phyloP scores from a whole-genome alignment of 306 rosid species.

The Rubus parviflorus region DNA sequence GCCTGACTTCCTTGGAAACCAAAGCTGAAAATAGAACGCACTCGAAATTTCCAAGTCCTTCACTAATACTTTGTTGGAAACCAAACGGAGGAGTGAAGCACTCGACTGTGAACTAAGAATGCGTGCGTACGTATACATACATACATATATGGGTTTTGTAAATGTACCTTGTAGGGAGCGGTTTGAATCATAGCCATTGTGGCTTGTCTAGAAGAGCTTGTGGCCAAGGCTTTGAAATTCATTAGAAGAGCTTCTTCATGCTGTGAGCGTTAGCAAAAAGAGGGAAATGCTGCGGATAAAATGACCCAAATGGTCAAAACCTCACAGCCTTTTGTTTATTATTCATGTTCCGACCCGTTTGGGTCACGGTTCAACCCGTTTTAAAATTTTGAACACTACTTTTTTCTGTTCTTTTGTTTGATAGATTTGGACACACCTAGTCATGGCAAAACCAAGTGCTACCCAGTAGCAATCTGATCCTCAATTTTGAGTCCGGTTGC shows the following conservation, averaged over 20 bases:
- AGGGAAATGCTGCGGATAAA: slow-evolving; percentile 10
- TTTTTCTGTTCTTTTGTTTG: too few species aligned
- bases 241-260: slow-evolving; percentile 36
- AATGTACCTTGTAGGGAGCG: slow-evolving; percentile 52
- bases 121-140: too few species aligned
- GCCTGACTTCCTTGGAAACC: too few species aligned
- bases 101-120: background rate
- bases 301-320: slow-evolving; percentile 1
- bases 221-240: slow-evolving; percentile 51
- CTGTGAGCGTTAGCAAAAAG: background rate
- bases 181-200: slow-evolving; percentile 50
- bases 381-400: too few species aligned
- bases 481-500: slow-evolving; percentile 21
- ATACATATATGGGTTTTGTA: too few species aligned
- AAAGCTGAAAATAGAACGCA: too few species aligned
- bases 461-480: slow-evolving; percentile 24
- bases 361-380: background rate
- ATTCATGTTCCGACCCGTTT: background rate
- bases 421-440: too few species aligned
- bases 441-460: slow-evolving; percentile 8
- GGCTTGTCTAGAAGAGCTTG: slow-evolving; percentile 51
- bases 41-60: background rate
- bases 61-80: slow-evolving; percentile 4
- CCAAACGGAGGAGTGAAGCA: slow-evolving; percentile 15
- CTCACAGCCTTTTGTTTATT: slow-evolving; percentile 6